Evolutionary conservation across 768 basidiomycete genomes (phyloP).

Genomic region (Boletus sp.): DNA sequence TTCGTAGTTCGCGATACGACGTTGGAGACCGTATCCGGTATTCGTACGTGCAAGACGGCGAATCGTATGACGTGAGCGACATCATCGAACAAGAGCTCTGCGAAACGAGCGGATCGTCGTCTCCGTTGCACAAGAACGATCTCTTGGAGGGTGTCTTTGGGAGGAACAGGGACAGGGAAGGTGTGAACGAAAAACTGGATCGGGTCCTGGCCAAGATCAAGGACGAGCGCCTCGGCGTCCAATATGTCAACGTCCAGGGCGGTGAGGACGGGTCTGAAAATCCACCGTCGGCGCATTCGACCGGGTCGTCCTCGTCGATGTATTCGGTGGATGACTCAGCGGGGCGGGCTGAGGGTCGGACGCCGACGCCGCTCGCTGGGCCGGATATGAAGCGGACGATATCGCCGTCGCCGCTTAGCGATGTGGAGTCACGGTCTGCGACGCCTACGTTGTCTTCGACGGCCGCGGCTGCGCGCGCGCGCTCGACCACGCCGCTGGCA

Average conservation of each 20-base stretch:
- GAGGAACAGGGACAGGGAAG: constrained; percentile 58
- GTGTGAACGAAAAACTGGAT: constrained; percentile 66
- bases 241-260: constrained; percentile 14
- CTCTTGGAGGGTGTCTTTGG: constrained; percentile 66
- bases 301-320: constrained; percentile 44
- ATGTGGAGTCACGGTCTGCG: constrained; percentile 23
- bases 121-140: constrained; percentile 44
- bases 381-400: constrained; percentile 17
- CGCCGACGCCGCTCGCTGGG: constrained; percentile 30
- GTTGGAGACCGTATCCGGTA: constrained; percentile 78
- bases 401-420: constrained; percentile 21
- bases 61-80: constrained; percentile 90
- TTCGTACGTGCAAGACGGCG: constrained; percentile 92
- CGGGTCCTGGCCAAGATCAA: constrained; percentile 76
- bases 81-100: constrained; percentile 88
- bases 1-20: constrained; percentile 81
- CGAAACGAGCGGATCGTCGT: constrained; percentile 39
- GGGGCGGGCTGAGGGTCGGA: constrained; percentile 19
- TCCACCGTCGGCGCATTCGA: constrained; percentile 28
- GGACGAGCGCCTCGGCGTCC: constrained; percentile 49
- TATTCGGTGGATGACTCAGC: constrained; percentile 52
- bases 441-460: constrained; percentile 27
- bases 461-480: constrained; percentile 14
- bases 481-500: constrained; percentile 22
- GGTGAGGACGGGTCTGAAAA: constrained; percentile 22